These are phyloP conservation scores for Lodderomyces theae DNA, from an alignment of 1,139 yeast species.

Conservation along the genomic window DNA sequence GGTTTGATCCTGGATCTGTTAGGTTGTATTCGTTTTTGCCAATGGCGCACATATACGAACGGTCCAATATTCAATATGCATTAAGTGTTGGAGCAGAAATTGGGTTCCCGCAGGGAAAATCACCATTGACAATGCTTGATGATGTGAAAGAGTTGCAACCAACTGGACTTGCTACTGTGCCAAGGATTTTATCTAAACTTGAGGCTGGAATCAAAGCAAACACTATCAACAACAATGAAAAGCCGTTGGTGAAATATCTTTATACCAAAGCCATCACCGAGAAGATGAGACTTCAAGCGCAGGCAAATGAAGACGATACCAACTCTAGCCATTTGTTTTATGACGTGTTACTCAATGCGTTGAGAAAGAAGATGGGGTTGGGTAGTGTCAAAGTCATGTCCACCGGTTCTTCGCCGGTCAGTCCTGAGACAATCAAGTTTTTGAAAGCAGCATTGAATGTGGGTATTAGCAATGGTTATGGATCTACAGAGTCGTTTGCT, in stretches of 20 bases:
- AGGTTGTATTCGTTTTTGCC: slow-evolving; percentile 24
- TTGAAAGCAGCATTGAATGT: slow-evolving; percentile 38
- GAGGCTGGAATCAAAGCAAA: slow-evolving; percentile 47
- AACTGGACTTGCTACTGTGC: slow-evolving; percentile 34
- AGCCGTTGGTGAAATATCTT: slow-evolving; percentile 25
- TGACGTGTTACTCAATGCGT: slow-evolving; percentile 27
- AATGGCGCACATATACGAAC: slow-evolving; percentile 65
- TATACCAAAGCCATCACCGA: slow-evolving; percentile 30
- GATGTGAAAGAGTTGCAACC: slow-evolving; percentile 39
- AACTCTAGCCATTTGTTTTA: slow-evolving; percentile 25
- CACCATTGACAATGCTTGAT: slow-evolving; percentile 38
- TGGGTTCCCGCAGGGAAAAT: slow-evolving; percentile 42
- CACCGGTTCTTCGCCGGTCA: slow-evolving; percentile 46
- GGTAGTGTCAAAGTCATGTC: slow-evolving; percentile 25
- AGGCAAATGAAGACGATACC: slow-evolving; percentile 10
- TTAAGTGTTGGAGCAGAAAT: slow-evolving; percentile 29
- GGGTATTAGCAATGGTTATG: slow-evolving; percentile 45
- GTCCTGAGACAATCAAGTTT: slow-evolving; percentile 40
- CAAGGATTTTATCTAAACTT: slow-evolving; percentile 37
- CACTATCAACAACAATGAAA: slow-evolving; percentile 44
- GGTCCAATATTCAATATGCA: slow-evolving; percentile 26
- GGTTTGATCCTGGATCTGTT: slow-evolving; percentile 10
- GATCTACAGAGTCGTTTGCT: slow-evolving; percentile 46
- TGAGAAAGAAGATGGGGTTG: slow-evolving; percentile 38
- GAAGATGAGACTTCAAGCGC: slow-evolving; percentile 31